Conservation (phyloP, 352 stramenopile genomes). For the Phytophthora idaei region DNA sequence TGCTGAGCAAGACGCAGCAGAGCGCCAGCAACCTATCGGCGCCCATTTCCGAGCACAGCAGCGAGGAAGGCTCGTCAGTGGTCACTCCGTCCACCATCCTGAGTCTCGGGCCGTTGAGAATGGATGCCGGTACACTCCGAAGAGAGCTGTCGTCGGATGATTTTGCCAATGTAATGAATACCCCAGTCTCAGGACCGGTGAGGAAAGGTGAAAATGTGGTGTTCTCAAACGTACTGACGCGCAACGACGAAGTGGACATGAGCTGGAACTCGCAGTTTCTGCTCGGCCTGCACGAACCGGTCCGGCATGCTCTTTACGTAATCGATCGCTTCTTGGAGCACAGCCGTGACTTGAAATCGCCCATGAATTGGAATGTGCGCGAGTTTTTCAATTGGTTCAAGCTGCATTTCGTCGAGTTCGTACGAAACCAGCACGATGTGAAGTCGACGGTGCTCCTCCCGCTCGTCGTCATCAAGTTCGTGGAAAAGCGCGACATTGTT, state of each 20-base stretch:
- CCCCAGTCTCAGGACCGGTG: conserved; percentile 51
- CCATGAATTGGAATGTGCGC: conserved; percentile 55
- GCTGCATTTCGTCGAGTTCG: conserved; percentile 79
- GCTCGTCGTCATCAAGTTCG: conserved; percentile 63
- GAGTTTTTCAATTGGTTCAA: conserved; percentile 88
- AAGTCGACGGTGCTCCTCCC: conserved; percentile 72
- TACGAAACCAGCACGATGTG: conserved; percentile 72
- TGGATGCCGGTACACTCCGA: conserved; percentile 39
- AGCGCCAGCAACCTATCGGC: conserved; percentile 35
- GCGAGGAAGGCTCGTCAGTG: conserved; percentile 35
- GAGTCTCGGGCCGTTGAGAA: conserved; percentile 36
- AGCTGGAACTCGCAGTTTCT: conserved; percentile 83
- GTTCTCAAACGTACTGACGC: conserved; percentile 71
- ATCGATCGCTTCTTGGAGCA: conserved; percentile 83
- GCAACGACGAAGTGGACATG: conserved; percentile 53
- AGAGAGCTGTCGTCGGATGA: conserved; percentile 48
- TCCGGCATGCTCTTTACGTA: conserved; percentile 82
- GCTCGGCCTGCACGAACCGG: conserved; percentile 75
- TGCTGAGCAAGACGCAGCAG: conserved; percentile 36
- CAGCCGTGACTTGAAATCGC: conserved; percentile 48
- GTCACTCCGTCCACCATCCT: conserved; percentile 18
- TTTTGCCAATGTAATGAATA: conserved; percentile 44
- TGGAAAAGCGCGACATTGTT: conserved; percentile 68
- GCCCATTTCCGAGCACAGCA: conserved; percentile 51
- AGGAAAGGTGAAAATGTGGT: conserved; percentile 53